Conservation (phyloP, 2,329 filamentous ascomycete species). For the Calonectria naviculata region DNA sequence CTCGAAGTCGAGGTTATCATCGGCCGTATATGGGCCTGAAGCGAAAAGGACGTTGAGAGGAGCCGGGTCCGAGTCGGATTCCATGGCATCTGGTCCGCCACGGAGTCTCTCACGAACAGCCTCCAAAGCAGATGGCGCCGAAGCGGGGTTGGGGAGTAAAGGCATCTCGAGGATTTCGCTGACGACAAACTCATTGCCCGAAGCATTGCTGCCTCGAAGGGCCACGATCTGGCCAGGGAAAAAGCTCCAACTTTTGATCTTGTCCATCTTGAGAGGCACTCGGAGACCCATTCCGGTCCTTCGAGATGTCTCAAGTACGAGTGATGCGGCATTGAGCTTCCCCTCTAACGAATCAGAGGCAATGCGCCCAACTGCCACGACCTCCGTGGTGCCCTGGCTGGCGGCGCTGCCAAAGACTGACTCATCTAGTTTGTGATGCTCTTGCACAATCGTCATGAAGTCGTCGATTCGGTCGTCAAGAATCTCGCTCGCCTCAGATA, state of each 20-base stretch:
- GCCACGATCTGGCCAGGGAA: slow-evolving; percentile 97
- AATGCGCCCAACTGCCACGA: slow-evolving; percentile 92
- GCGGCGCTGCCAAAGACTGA: slow-evolving; percentile 88
- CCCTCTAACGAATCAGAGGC: slow-evolving; percentile 89
- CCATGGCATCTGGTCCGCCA: slow-evolving; percentile 72
- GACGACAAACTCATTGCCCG: slow-evolving; percentile 84
- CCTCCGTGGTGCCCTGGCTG: slow-evolving; percentile 83
- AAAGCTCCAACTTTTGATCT: slow-evolving; percentile 78
- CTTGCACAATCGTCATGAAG: slow-evolving; percentile 79
- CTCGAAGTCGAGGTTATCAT: slow-evolving; percentile 92
- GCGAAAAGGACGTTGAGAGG: slow-evolving; percentile 84
- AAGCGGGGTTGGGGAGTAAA: slow-evolving; percentile 79
- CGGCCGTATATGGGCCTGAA: slow-evolving; percentile 90
- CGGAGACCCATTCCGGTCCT: slow-evolving; percentile 85
- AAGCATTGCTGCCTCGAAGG: slow-evolving; percentile 85
- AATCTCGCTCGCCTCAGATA: slow-evolving; percentile 91
- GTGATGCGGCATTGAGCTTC: slow-evolving; percentile 84
- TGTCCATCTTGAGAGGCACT: slow-evolving; percentile 81
- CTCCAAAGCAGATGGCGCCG: slow-evolving; percentile 72
- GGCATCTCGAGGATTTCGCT: slow-evolving; percentile 81
- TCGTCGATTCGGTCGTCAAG: slow-evolving; percentile 96
- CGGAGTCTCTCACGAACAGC: slow-evolving; percentile 76
- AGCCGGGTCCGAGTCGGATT: slow-evolving; percentile 59
- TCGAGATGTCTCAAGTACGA: slow-evolving; percentile 90
- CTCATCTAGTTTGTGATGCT: slow-evolving; percentile 81